These are phyloP conservation scores for Nemania diffusa DNA, from an alignment of 2,329 filamentous ascomycete genomes.

Conservation along the genomic window DNA sequence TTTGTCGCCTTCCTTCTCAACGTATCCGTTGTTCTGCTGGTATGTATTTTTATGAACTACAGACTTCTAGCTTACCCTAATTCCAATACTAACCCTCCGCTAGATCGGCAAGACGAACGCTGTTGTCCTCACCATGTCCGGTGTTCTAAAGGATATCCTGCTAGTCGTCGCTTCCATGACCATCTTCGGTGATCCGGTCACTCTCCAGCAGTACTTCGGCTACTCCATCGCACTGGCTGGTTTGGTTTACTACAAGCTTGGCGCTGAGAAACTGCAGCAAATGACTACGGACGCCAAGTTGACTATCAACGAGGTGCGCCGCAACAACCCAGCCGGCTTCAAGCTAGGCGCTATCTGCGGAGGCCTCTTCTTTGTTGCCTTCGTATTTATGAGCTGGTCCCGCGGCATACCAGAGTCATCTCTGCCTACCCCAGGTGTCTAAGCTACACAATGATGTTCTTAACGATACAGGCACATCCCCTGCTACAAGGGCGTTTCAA, in stretches of 20 bases:
- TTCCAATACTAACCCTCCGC: slow-evolving; percentile 14
- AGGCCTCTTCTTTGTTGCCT: slow-evolving; percentile 35
- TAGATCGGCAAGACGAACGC: slow-evolving; percentile 78
- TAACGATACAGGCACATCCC: neutral
- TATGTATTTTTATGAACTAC: slow-evolving; percentile 57
- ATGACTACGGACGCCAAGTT: slow-evolving; percentile 40
- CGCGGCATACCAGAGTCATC: slow-evolving; percentile 33
- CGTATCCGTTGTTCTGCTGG: slow-evolving; percentile 84
- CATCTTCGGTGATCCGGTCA: slow-evolving; percentile 73
- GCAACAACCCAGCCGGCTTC: slow-evolving; percentile 39
- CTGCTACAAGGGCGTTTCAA: neutral
- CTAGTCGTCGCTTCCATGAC: slow-evolving; percentile 74
- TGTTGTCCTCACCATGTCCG: slow-evolving; percentile 76
- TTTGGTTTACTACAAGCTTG: slow-evolving; percentile 47
- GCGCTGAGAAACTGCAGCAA: slow-evolving; percentile 44
- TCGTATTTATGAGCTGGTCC: slow-evolving; percentile 39
- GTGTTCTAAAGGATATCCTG: slow-evolving; percentile 78
- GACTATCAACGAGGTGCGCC: slow-evolving; percentile 38
- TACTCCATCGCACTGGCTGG: slow-evolving; percentile 68
- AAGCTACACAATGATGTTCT: neutral
- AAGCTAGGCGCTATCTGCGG: slow-evolving; percentile 39
- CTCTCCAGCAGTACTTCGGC: slow-evolving; percentile 73
- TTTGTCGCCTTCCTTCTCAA: slow-evolving; percentile 83
- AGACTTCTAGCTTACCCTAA: neutral
- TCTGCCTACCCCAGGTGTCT: slow-evolving; percentile 32